Evolutionary conservation across 108 stramenopile genomes (phyloP).

Genomic region (Skeletonema grethae): DNA sequence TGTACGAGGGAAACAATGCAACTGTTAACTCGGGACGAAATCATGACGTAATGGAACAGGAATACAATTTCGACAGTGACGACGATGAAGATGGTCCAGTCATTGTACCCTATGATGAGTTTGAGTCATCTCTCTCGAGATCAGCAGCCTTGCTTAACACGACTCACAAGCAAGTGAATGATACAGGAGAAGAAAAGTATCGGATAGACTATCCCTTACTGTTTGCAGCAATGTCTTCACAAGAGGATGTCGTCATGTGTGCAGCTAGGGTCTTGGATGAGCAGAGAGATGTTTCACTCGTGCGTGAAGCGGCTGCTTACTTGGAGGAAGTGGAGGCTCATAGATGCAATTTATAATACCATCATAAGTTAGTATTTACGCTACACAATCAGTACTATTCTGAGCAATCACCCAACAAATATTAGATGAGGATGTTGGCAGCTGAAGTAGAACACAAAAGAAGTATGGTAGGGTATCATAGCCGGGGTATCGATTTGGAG

Average conservation of each 20-base stretch:
- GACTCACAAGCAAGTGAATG: background rate
- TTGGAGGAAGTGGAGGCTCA: slow-evolving; percentile 73
- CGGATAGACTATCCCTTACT: slow-evolving; percentile 66
- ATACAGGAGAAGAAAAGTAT: slow-evolving; percentile 9
- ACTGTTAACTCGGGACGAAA: background rate
- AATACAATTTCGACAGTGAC: slow-evolving; percentile 36
- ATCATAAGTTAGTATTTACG: too few relatives aligned
- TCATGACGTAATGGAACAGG: background rate
- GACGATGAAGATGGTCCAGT: slow-evolving; percentile 78
- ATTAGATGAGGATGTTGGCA: too few relatives aligned
- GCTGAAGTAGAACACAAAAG: too few relatives aligned
- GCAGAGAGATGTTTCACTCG: slow-evolving; percentile 74
- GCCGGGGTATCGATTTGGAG: too few relatives aligned
- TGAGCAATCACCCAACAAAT: too few relatives aligned
- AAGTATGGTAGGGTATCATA: too few relatives aligned
- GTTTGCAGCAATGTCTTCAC: slow-evolving; percentile 66
- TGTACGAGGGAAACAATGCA: background rate
- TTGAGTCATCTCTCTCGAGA: slow-evolving; percentile 66
- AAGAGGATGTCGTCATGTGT: slow-evolving; percentile 87
- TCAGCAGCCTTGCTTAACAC: slow-evolving; percentile 9
- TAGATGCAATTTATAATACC: background rate
- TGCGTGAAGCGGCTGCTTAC: slow-evolving; percentile 88
- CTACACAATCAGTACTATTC: too few relatives aligned
- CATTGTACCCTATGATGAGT: slow-evolving; percentile 61
- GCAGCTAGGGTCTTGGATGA: slow-evolving; percentile 81